Base-by-base conservation (phyloP, 768 basidiomycete species). In the Termitomyces sp. region DNA sequence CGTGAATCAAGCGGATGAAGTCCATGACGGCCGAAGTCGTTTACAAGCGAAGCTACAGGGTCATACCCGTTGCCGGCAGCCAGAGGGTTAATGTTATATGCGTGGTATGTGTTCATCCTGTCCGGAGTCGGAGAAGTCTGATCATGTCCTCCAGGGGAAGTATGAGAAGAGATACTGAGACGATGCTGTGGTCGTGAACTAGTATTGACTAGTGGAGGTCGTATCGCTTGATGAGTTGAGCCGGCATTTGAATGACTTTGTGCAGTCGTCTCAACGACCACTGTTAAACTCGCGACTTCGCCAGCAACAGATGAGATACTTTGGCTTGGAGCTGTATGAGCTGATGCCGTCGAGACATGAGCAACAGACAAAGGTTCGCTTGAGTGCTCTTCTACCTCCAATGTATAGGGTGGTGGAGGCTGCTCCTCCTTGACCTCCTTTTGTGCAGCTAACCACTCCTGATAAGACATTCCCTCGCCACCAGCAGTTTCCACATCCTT, bases 391-490 rank as follows among this genome's bases (percentile, higher is more conserved):
- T 73, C 75, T 45, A 67, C 83, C 57, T 86, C 79, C 22, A 85
- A 72, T 16, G 81, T 77, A 64, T 91, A 90, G 20, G 88, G 87
- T 10, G 87, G 87, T 1, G 90, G 88, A 0, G 88, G 86, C 2
- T 69, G 70, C 10, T 84, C 85, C 26, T 82, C 81, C 49, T 70
- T 69, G 29, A 72, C 72, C 16, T 72, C 72, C 60, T 76, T 77
- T 66, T 79, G 79, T 6, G 62, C 57, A 16, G 68, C 60, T 57
- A 81, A 66, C 84, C 83, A 86, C 53, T 77, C 75, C 34, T 80
- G 70, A 61, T 82, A 81, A 8, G 72, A 68, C 58, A 76, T 69
- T 29, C 37, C 51, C 7, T 60, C 68, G 28, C 55, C 65, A 44
- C 61, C 62, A 7, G 57, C 61, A 57, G 42, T 63, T 55, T 42